These are phyloP conservation scores for Apodospora peruviana DNA, from an alignment of 495 filamentous ascomycete species.

Conservation along the genomic window DNA sequence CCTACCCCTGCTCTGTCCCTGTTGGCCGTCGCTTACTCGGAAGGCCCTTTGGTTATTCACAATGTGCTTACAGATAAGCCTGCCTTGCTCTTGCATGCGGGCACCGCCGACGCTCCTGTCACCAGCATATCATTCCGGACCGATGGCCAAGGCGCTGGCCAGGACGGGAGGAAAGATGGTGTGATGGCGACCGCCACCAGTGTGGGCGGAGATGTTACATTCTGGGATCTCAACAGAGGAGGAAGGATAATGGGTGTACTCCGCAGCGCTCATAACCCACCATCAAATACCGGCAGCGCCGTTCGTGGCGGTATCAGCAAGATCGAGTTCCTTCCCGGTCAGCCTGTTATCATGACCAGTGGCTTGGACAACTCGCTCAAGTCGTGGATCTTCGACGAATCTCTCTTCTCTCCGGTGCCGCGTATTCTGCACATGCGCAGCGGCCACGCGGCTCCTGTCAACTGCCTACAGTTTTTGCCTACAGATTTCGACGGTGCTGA, in stretches of 20 bases:
- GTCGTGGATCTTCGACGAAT: slow-evolving; percentile 90
- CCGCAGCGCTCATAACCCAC: slow-evolving; percentile 76
- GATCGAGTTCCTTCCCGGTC: slow-evolving; percentile 85
- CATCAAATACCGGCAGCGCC: slow-evolving; percentile 37
- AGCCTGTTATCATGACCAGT: slow-evolving; percentile 82
- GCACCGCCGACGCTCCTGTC: slow-evolving; percentile 51
- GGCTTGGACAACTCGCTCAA: slow-evolving; percentile 91
- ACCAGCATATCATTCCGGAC: slow-evolving; percentile 86
- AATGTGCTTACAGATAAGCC: slow-evolving; percentile 72
- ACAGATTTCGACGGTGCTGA: slow-evolving; percentile 84
- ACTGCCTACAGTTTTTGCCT: slow-evolving; percentile 73
- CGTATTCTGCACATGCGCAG: slow-evolving; percentile 75
- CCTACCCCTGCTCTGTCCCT: slow-evolving; percentile 77
- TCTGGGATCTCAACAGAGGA: slow-evolving; percentile 92
- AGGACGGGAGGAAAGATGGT: slow-evolving; percentile 72
- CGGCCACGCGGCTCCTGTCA: slow-evolving; percentile 84
- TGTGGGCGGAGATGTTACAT: slow-evolving; percentile 75
- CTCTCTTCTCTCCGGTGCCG: slow-evolving; percentile 77
- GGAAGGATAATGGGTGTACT: slow-evolving; percentile 76
- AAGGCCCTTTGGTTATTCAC: slow-evolving; percentile 70
- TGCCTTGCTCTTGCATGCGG: slow-evolving; percentile 59
- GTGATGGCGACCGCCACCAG: slow-evolving; percentile 78
- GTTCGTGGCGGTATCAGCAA: slow-evolving; percentile 62
- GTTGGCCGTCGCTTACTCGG: slow-evolving; percentile 80
- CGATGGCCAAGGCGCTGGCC: slow-evolving; percentile 84